phyloP scores from a whole-genome alignment of 306 rosid genomes.

The Prosopis cineraria region DNA sequence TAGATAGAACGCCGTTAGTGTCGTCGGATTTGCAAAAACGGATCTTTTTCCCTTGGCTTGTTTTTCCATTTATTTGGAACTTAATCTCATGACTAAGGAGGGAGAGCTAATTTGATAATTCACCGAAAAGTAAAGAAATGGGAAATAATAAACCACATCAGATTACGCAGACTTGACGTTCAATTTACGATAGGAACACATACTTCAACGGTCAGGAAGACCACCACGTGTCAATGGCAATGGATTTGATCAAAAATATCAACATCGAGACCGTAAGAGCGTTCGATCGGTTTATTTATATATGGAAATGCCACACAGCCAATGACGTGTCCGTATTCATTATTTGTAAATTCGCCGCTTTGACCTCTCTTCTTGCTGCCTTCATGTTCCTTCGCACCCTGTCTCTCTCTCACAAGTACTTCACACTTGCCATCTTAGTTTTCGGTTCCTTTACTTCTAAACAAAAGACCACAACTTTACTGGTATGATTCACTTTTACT shows the following conservation, averaged over 20 bases:
- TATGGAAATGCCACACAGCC: slow-evolving; percentile 29
- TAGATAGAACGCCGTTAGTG: neutral
- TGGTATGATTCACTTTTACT: slow-evolving; percentile 53
- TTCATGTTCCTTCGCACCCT: slow-evolving; percentile 35
- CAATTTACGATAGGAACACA: slow-evolving; percentile 39
- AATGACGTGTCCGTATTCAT: slow-evolving; percentile 61
- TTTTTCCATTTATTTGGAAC: too few species aligned
- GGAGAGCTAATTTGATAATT: too few species aligned
- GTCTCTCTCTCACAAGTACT: slow-evolving; percentile 30
- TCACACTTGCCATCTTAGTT: slow-evolving; percentile 53
- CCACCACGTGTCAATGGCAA: slow-evolving; percentile 47
- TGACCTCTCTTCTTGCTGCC: neutral
- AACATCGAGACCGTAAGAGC: slow-evolving; percentile 47
- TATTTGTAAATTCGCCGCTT: slow-evolving; percentile 62
- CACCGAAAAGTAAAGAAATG: neutral
- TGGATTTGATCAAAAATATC: neutral
- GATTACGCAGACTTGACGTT: slow-evolving; percentile 43
- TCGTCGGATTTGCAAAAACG: neutral
- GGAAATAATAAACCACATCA: neutral
- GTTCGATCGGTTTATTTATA: slow-evolving; percentile 42
- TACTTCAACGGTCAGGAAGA: slow-evolving; percentile 38
- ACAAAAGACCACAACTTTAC: slow-evolving; percentile 41
- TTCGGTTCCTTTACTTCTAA: slow-evolving; percentile 84
- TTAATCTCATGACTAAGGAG: too few species aligned
- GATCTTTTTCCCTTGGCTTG: neutral